Base-by-base conservation (phyloP, 2,329 filamentous ascomycete genomes). In the Falciphora oryzae region DNA sequence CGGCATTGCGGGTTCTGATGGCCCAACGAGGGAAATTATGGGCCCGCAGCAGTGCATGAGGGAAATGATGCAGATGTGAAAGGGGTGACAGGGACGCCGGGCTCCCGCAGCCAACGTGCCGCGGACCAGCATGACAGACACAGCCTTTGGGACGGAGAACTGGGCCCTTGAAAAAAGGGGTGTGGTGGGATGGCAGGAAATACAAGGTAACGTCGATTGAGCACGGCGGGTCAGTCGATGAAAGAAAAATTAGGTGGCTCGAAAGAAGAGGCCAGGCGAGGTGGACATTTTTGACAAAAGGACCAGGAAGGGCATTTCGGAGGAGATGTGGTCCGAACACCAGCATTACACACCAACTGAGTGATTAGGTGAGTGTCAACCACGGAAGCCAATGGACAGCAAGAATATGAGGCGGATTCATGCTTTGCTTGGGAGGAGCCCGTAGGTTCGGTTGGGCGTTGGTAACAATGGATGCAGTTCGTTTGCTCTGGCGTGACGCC, bases 31-130 rank as follows among this genome's bases (percentile, higher is more conserved):
- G 44, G 44, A 53, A 53, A 53, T 53, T 53, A 53, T 53, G 44
- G 44, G 44, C 44, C 44, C 44, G 44, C 44, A 4, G 44, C 44
- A 53, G 44, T 53, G 44, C 44, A 53, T 53, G 44, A 53, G 44
- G 44, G 44, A 53, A 53, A 53, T 53, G 44, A 53, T 53, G 44
- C 22, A 53, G 44, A 53, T 53, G 44, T 53, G 44, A 53, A 53
- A n/a, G 44, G 44, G 44, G 44, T 11, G 44, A 53, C 44, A 53
- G 44, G 44, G 44, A 53, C 44, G 22, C 16, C n/a, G 44, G 44
- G 44, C 22, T 53, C 44, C 44, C 22, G 44, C 44, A 53, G 44
- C 44, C 44, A 53, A 53, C 44, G 44, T 53, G 44, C 44, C 44
- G 44, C n/a, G 22, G 44, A 11, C 22, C 44, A 53, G 44, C 44